Percentiles rank a stretch among this genome's conserved stretches.
Evolutionary conservation across 768 basidiomycete species (phyloP).

Genomic region (Suillus subluteus): DNA sequence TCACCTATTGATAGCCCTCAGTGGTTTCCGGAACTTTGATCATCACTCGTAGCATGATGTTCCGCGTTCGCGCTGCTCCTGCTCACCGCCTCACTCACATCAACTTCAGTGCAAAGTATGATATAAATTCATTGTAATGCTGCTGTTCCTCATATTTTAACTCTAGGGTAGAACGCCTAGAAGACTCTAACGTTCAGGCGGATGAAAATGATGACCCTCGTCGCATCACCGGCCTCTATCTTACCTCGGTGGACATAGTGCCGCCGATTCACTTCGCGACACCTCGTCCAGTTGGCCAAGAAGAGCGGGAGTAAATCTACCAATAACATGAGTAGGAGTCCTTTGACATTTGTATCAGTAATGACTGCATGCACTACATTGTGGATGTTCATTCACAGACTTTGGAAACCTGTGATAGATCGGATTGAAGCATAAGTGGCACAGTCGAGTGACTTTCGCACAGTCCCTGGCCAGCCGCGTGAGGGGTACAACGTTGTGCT

Average conservation of each 20-base stretch:
- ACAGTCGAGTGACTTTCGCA: neutral
- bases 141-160: neutral
- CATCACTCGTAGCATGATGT: constrained; percentile 42
- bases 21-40: constrained; percentile 43
- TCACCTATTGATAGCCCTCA: constrained; percentile 27
- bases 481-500: neutral
- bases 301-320: neutral
- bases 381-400: neutral
- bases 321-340: neutral
- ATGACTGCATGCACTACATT: neutral
- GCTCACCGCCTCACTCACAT: constrained; percentile 39
- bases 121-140: neutral
- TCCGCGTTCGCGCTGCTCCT: constrained; percentile 43
- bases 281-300: constrained; percentile 15
- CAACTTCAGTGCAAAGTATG: constrained; percentile 46
- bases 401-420: neutral
- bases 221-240: constrained; percentile 40
- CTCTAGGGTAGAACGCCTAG: constrained; percentile 29
- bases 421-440: neutral
- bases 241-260: constrained; percentile 34
- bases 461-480: neutral
- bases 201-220: constrained; percentile 24
- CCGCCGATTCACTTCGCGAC: constrained; percentile 37
- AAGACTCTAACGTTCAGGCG: constrained; percentile 18
- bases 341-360: neutral